Base-by-base conservation (phyloP, 805 yeast genomes). In the Pichia nakasei region DNA sequence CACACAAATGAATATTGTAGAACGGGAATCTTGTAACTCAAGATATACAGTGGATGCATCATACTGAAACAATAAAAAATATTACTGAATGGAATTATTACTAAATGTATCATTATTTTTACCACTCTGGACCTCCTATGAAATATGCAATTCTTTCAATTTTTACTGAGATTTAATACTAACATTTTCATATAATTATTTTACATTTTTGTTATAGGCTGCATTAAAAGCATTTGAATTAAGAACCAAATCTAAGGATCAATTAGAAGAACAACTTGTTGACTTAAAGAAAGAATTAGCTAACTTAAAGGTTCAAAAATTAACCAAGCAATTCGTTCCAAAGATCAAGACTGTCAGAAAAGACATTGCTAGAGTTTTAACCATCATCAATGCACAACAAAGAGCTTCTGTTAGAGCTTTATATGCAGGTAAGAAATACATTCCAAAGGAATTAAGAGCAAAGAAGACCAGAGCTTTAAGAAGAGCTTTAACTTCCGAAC, bases 381-480 rank as follows among this genome's bases (percentile, higher is more conserved):
- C 98, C 59, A 76, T 91, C 76, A 87, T 91, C 78, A 89, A 85
- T 89, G 80, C 82, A 65, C 86, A 84, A 78, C 96, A 88, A 76
- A 88, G 98, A 78, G 88, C 83, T 59, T 80, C 82, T 62, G 96
- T 87, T 69, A 86, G 86, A 75, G 93, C 83, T 68, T 83, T 85
- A 80, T 89, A 89, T 91, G 79, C 80, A 60, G 93, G 88, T 71
- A 83, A 85, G 82, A 89, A 87, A 76, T 85, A 80, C 82, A 78
- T 80, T 72, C 97, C 98, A 79, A 89, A 91, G 80, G 97, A 89
- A 72, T 81, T 93, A 76, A 91, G 97, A 79, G 95, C 88, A 64
- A 93, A 93, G 91, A 86, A 93, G 85, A 93, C 99, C 75, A 91
- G 97, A 83, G 97, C 98, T 72, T 75, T 91, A 75, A 91, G 98